Conservation (phyloP, 2,329 filamentous ascomycete species). For the Colletotrichum lindemuthianum region DNA sequence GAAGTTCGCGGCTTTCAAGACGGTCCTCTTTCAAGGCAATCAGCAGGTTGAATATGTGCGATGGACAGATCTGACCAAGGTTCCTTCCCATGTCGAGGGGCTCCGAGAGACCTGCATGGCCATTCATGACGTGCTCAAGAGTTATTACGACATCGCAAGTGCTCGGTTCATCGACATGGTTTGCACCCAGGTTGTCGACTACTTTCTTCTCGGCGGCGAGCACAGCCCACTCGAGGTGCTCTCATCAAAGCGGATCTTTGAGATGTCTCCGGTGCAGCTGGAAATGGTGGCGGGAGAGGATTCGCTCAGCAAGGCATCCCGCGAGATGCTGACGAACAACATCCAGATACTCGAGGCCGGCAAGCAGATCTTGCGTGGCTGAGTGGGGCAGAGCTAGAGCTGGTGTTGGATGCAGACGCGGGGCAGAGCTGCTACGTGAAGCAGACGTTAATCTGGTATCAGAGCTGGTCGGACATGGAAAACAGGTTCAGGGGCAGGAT, state of each 20-base stretch:
- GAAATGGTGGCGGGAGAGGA: conserved; percentile 69
- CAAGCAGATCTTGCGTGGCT: conserved; percentile 33
- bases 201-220: conserved; percentile 61
- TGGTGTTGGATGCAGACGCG: too few species aligned
- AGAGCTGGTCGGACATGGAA: too few species aligned
- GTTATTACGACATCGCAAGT: conserved; percentile 70
- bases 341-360: conserved; percentile 56
- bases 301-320: conserved; percentile 47
- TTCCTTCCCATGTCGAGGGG: neutral
- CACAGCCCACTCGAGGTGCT: conserved; percentile 64
- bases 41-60: neutral
- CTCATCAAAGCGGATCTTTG: conserved; percentile 58
- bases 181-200: conserved; percentile 65
- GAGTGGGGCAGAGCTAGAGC: neutral
- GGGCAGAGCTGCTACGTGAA: too few species aligned
- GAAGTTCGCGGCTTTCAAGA: neutral
- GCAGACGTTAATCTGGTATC: too few species aligned
- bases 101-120: conserved; percentile 51
- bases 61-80: neutral
- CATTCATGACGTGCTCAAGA: conserved; percentile 68
- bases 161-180: conserved; percentile 72
- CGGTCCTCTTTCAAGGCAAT: fast-evolving
- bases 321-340: conserved; percentile 56
- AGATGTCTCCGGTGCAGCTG: conserved; percentile 59
- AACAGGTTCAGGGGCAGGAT: too few species aligned